These are phyloP conservation scores for Rhodotorula taiwanensis DNA, from an alignment of 768 basidiomycete species.

Conservation along the genomic window DNA sequence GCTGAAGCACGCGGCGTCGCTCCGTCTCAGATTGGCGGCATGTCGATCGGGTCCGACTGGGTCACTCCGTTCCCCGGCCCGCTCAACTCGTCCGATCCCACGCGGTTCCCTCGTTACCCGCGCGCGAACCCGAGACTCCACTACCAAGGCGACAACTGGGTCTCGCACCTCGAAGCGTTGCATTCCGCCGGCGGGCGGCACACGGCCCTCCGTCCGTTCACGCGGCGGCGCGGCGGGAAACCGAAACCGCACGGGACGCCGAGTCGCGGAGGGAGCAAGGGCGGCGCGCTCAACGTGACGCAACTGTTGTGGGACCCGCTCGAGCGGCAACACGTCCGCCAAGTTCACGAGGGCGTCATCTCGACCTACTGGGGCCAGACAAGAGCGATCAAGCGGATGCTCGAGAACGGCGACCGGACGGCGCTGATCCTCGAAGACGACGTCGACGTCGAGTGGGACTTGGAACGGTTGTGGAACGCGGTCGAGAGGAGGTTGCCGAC, in stretches of 20 bases:
- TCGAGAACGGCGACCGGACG: constrained; percentile 35
- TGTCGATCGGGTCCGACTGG: constrained; percentile 9
- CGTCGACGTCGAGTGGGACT: constrained; percentile 42
- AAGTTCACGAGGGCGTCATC: constrained; percentile 37
- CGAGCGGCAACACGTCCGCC: constrained; percentile 32
- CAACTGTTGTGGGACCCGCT: constrained; percentile 30
- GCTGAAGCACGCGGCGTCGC: neutral
- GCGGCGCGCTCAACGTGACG: constrained; percentile 19
- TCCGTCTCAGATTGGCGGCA: constrained; percentile 8
- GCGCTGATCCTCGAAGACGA: constrained; percentile 42
- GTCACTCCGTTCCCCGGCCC: constrained; percentile 10
- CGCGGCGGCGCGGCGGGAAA: no score
- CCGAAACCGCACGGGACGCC: no score
- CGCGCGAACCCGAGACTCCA: neutral
- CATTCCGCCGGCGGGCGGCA: neutral
- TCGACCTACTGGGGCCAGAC: constrained; percentile 39
- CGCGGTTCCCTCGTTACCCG: constrained; percentile 15
- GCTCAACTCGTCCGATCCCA: neutral
- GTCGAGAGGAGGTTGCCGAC: constrained; percentile 28
- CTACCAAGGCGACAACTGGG: constrained; percentile 26
- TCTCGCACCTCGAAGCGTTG: constrained; percentile 34
- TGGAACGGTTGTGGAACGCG: constrained; percentile 36
- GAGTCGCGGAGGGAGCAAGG: no score
- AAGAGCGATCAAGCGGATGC: constrained; percentile 34
- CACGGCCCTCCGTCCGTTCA: constrained; percentile 14